Evolutionary conservation across 2,329 filamentous ascomycete genomes (phyloP).

Genomic region (Exserohilum turcica): DNA sequence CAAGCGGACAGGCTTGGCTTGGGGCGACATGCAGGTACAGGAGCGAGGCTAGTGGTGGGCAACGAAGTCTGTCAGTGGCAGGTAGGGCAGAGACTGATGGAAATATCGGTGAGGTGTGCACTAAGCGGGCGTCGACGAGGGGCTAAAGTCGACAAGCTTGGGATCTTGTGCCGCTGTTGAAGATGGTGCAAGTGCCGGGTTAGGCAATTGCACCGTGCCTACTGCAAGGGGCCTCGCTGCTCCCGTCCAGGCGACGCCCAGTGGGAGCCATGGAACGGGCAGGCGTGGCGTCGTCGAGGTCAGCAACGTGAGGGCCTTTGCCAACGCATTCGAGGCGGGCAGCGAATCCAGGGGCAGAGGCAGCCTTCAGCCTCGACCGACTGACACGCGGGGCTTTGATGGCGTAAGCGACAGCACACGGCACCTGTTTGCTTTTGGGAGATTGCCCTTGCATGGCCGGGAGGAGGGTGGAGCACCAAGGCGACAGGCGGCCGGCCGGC

Average conservation of each 20-base stretch:
- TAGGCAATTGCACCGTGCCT: constrained; percentile 36
- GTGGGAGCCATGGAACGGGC: constrained; percentile 14
- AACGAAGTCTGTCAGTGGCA: constrained; percentile 29
- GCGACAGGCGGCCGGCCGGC: constrained; percentile 28
- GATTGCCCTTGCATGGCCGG: constrained; percentile 19
- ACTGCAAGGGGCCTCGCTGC: constrained; percentile 29
- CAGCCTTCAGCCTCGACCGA: constrained; percentile 6
- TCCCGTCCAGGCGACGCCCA: constrained; percentile 22
- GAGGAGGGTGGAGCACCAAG: constrained; percentile 22
- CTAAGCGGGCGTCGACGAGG: constrained; percentile 27
- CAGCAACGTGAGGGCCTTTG: constrained; percentile 22
- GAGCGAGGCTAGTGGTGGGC: constrained; percentile 29
- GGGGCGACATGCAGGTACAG: constrained; percentile 37
- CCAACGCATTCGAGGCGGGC: constrained; percentile 18
- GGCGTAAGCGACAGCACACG: constrained; percentile 15
- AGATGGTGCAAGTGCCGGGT: constrained; percentile 28
- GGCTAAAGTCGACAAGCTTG: constrained; percentile 36
- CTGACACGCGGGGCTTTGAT: constrained; percentile 17
- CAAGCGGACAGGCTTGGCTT: constrained; percentile 26
- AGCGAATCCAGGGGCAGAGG: constrained; percentile 20
- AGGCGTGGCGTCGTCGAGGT: constrained; percentile 31
- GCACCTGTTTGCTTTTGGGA: not conserved
- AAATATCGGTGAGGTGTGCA: constrained; percentile 41
- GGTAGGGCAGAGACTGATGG: constrained; percentile 27
- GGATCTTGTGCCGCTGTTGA: constrained; percentile 32